phyloP scores from a whole-genome alignment of 441 rosid genomes.

The Pelargonium hybrid region DNA sequence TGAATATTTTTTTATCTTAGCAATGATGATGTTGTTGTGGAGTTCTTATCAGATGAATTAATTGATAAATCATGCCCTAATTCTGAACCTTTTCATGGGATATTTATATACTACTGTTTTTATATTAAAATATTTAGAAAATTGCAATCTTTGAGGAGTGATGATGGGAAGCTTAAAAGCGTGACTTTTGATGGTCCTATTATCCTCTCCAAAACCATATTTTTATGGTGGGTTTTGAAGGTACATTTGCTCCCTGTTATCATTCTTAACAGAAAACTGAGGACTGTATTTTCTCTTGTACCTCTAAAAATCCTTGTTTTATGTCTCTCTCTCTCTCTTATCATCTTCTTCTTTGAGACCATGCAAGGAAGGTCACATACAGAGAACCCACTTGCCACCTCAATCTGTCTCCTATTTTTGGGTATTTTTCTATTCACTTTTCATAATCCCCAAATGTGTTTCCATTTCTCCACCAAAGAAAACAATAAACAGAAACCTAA shows the following conservation, averaged over 20 bases:
- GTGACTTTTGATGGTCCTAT: slow-evolving; percentile 23
- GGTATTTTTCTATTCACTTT: background rate
- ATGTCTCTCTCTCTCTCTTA: background rate
- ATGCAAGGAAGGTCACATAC: background rate
- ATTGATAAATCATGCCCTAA: background rate
- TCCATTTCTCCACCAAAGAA: too few species aligned
- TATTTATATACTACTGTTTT: slow-evolving; percentile 9
- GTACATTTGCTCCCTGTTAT: slow-evolving; percentile 22
- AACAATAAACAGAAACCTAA: too few species aligned
- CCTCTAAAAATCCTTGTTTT: background rate
- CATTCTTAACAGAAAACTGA: slow-evolving; percentile 24
- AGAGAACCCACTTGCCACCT: background rate
- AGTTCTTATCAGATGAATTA: background rate
- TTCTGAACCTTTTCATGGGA: slow-evolving; percentile 7
- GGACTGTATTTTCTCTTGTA: slow-evolving; percentile 2
- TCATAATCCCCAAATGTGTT: background rate
- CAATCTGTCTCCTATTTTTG: background rate
- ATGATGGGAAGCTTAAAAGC: slow-evolving; percentile 18
- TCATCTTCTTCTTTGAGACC: background rate
- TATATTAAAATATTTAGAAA: background rate
- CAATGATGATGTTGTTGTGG: too few species aligned
- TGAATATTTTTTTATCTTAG: too few species aligned
- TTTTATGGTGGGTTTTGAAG: slow-evolving; percentile 2
- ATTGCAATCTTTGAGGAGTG: background rate
- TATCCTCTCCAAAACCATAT: background rate